phyloP scores from a whole-genome alignment of 106 monocot species.

The Dendrobium nobile region DNA sequence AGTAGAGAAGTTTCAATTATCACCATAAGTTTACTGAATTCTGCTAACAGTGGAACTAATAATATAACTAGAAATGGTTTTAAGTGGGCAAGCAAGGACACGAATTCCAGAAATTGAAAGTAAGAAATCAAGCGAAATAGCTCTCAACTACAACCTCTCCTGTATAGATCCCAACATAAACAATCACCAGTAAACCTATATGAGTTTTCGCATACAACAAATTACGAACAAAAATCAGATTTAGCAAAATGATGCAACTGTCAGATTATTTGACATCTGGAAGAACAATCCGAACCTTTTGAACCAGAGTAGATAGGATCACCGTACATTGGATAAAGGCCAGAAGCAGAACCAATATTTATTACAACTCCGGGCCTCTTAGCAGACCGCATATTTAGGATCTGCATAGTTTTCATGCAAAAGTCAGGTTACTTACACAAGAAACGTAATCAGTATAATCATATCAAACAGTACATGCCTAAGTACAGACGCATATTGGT shows the following conservation, averaged over 20 bases:
- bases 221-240: not conserved
- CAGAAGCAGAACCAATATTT: slow-evolving; percentile 85
- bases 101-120: no score
- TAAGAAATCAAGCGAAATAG: not conserved
- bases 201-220: not conserved
- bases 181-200: not conserved
- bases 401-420: slow-evolving; percentile 29
- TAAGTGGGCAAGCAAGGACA: no score
- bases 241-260: not conserved
- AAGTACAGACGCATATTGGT: not conserved
- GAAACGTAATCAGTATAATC: not conserved
- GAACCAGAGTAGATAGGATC: slow-evolving; percentile 74
- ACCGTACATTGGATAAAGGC: slow-evolving; percentile 59
- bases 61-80: no score
- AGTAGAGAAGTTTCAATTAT: no score
- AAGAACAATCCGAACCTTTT: slow-evolving; percentile 54
- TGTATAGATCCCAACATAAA: not conserved
- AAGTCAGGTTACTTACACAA: not conserved
- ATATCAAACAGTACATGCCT: not conserved
- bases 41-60: no score
- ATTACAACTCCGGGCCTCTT: slow-evolving; percentile 75
- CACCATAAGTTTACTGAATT: no score
- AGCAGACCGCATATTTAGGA: slow-evolving; percentile 49
- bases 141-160: not conserved
- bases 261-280: not conserved